Conservation (phyloP, 1,284 basidiomycete genomes). For the Ustilago shanxiensis region DNA sequence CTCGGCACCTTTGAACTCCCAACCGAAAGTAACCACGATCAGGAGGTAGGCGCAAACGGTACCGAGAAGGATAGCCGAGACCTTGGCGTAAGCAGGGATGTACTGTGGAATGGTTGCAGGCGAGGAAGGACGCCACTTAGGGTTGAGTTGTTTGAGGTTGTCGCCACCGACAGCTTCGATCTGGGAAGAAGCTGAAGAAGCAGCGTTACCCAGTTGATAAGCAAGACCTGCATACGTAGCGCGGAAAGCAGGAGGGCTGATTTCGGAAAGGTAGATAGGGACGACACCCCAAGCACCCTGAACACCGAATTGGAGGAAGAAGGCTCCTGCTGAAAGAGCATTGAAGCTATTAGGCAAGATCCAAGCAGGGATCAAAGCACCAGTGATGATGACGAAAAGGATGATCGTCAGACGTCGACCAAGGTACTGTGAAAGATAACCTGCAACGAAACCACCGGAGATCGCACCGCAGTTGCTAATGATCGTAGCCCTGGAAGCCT, state of each 20-base stretch:
- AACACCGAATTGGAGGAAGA: constrained; percentile 72
- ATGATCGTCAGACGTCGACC: constrained; percentile 90
- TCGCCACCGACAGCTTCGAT: constrained; percentile 83
- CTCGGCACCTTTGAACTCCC: constrained; percentile 77
- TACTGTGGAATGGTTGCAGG: constrained; percentile 64
- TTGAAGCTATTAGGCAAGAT: constrained; percentile 70
- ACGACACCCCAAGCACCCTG: constrained; percentile 76
- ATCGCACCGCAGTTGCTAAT: constrained; percentile 86
- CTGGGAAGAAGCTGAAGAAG: constrained; percentile 86
- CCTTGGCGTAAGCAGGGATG: constrained; percentile 85
- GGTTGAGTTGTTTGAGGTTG: constrained; percentile 56
- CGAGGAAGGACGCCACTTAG: constrained; percentile 40
- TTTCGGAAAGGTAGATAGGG: constrained; percentile 88
- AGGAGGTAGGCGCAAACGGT: constrained; percentile 71
- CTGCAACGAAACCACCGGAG: constrained; percentile 82
- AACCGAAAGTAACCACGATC: constrained; percentile 60
- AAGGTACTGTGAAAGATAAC: constrained; percentile 83
- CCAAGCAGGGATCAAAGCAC: constrained; percentile 68
- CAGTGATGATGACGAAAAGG: constrained; percentile 71
- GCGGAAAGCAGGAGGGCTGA: constrained; percentile 90
- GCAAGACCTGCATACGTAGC: constrained; percentile 92
- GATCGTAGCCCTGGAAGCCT: constrained; percentile 87
- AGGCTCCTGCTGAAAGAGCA: constrained; percentile 71
- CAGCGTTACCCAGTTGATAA: constrained; percentile 83
- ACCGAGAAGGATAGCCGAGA: constrained; percentile 88